phyloP scores from a whole-genome alignment of 2,329 filamentous ascomycete species.

The Pyrenochaeta sp. region DNA sequence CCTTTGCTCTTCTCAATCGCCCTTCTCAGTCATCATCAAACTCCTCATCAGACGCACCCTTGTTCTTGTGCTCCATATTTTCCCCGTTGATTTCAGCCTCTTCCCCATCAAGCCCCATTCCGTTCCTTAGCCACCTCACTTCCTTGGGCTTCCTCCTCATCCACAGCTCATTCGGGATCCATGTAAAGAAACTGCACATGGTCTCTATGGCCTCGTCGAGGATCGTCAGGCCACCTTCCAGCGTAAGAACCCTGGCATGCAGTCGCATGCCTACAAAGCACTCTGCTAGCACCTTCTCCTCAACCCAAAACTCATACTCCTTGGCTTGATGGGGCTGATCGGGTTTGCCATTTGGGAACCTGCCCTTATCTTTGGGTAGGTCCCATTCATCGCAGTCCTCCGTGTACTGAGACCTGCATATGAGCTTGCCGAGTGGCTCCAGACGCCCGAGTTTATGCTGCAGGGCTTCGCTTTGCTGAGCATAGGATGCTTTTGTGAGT shows the following conservation, averaged over 20 bases:
- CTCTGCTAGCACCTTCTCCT: conserved; percentile 65
- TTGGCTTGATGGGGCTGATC: conserved; percentile 41
- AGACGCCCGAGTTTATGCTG: conserved; percentile 53
- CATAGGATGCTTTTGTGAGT: conserved; percentile 58
- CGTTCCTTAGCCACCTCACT: conserved; percentile 34
- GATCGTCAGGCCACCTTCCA: conserved; percentile 37
- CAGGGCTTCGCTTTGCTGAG: conserved; percentile 38
- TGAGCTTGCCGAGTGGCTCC: conserved; percentile 62
- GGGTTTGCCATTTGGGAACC: conserved; percentile 33
- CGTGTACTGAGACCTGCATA: conserved; percentile 60
- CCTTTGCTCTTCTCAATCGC: not conserved
- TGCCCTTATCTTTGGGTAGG: conserved; percentile 41
- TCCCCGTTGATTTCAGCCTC: conserved; percentile 9
- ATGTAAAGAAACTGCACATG: conserved; percentile 55
- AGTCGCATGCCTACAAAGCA: conserved; percentile 68
- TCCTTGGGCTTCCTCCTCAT: conserved; percentile 40
- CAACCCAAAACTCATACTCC: conserved; percentile 70
- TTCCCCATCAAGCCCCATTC: conserved; percentile 24
- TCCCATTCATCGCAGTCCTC: conserved; percentile 52
- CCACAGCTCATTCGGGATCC: conserved; percentile 55
- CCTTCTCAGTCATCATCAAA: conserved; percentile 24
- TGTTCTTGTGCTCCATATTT: conserved; percentile 6
- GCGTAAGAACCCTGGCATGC: conserved; percentile 39
- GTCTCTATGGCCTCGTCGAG: conserved; percentile 50
- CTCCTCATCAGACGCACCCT: conserved; percentile 19